Evolutionary conservation across 2,329 filamentous ascomycete species (phyloP), one percentile per base, ranked within the genome.

Genomic region (Monosporascus cannonballus): DNA sequence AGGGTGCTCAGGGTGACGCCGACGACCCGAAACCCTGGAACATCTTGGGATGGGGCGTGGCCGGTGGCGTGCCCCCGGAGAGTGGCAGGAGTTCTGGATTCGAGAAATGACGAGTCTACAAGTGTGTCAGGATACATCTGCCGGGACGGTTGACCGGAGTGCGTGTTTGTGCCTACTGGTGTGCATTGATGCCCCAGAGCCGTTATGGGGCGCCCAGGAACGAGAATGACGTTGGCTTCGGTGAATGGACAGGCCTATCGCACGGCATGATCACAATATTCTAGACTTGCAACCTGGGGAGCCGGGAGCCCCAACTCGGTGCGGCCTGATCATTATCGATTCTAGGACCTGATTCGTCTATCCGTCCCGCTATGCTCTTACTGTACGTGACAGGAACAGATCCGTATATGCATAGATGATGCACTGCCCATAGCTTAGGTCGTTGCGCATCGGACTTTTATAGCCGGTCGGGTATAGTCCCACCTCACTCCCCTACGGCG

Each of bases 41-140:
- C 38, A 56, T 67, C 20, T 53, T 66, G 11, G 64, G 65, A 14
- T 67, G 65, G 62, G 64, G 64, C 14, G 57, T 58, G 2, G 42
- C 56, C 4, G 49, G 52, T 14, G 54, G 57, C 5, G 54, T 51
- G n/a, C 49, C 53, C 25, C 52, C 56, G 1, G 51, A 51, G 22
- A 47, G 45, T 8, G 63, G 60, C 11, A 60, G 56, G 39, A 63
- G 61, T 55, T 60, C 63, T 2, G 65, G 42, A 27, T 22, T 27
- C 42, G 24, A 46, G 22, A 34, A 34, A 34, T 34, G 30, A 34
- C 9, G 3, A 4, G 30, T 14, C 30, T 34, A 34, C 3, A 34
- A 14, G 9, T 14, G 30, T 34, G 30, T 34, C 11, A 14, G 30
- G 30, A 34, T 14, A 30, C 14, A 34, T 14, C 9, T 34, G 11